Evolutionary conservation across 2,329 filamentous ascomycete species (phyloP).

Genomic region (Phialemonium atrogriseum): DNA sequence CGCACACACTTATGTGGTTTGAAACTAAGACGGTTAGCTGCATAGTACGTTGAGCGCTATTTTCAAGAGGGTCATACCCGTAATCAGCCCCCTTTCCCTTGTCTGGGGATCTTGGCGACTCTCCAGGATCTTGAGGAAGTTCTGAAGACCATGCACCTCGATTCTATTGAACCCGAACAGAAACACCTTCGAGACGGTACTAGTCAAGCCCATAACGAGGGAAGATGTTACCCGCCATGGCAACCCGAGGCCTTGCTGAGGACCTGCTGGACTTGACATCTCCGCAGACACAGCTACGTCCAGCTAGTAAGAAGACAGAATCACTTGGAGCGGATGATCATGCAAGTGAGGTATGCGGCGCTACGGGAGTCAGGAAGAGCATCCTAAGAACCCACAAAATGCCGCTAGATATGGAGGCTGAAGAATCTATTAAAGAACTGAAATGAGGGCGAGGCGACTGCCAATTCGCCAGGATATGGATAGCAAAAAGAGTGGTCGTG

Average conservation of each 20-base stretch:
- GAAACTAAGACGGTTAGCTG: slow-evolving; percentile 49
- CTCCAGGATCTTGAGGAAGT: slow-evolving; percentile 70
- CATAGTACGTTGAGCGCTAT: slow-evolving; percentile 2
- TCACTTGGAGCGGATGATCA: too few species aligned
- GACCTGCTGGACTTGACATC: slow-evolving; percentile 13
- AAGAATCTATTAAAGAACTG: too few species aligned
- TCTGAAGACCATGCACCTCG: slow-evolving; percentile 67
- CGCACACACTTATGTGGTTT: slow-evolving; percentile 84
- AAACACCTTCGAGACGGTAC: slow-evolving; percentile 64
- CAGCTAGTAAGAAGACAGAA: too few species aligned
- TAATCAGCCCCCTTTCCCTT: slow-evolving; percentile 71
- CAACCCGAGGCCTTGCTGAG: slow-evolving; percentile 41
- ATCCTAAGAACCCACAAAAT: too few species aligned
- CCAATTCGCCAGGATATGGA: too few species aligned
- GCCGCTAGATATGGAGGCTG: too few species aligned
- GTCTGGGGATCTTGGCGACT: slow-evolving; percentile 56
- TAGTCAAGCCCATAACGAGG: slow-evolving; percentile 65
- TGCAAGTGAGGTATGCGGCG: too few species aligned
- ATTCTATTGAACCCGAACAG: slow-evolving; percentile 66
- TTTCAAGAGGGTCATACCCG: slow-evolving; percentile 45
- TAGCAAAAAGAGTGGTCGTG: too few species aligned
- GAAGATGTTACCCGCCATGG: slow-evolving; percentile 69
- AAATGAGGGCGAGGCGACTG: too few species aligned
- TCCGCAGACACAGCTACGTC: too few species aligned
- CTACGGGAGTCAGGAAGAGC: too few species aligned